These are phyloP conservation scores for Neodidymelliopsis sp. DNA, from an alignment of 2,329 filamentous ascomycete species.

Conservation along the genomic window DNA sequence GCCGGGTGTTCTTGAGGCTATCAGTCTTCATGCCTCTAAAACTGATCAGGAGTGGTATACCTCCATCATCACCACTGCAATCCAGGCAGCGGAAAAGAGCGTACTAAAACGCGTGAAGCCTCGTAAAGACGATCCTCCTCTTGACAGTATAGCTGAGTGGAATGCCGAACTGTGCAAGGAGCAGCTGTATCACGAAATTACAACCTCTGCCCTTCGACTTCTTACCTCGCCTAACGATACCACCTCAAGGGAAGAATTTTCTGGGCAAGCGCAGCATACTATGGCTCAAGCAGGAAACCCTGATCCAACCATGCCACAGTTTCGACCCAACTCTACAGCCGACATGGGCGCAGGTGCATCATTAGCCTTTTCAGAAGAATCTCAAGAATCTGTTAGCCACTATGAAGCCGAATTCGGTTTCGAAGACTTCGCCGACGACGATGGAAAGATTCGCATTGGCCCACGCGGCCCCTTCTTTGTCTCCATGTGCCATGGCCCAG, in stretches of 20 bases:
- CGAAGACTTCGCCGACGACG: conserved; percentile 11
- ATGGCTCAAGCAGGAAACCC: conserved; percentile 13
- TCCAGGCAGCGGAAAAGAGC: conserved; percentile 27
- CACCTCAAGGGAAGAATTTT: background rate
- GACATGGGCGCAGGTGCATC: conserved; percentile 11
- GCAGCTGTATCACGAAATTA: conserved; percentile 8
- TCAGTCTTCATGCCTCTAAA: background rate
- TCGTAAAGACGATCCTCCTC: conserved; percentile 8
- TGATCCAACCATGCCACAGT: conserved; percentile 74
- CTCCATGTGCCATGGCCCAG: background rate
- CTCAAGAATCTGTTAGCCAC: background rate
- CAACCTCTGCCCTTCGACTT: background rate
- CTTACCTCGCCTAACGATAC: background rate
- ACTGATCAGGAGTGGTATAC: conserved; percentile 1
- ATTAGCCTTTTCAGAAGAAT: background rate
- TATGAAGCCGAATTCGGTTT: background rate
- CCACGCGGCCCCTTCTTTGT: conserved; percentile 6
- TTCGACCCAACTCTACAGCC: conserved; percentile 63
- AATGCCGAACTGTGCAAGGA: conserved; percentile 10
- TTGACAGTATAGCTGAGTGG: conserved; percentile 7
- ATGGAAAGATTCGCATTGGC: conserved; percentile 8
- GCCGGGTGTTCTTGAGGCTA: background rate
- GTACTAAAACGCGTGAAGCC: conserved; percentile 20
- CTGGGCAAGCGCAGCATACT: background rate
- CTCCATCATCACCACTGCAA: conserved; percentile 18